Conservation (phyloP, 2,329 filamentous ascomycete genomes). For the Alternaria solani region DNA sequence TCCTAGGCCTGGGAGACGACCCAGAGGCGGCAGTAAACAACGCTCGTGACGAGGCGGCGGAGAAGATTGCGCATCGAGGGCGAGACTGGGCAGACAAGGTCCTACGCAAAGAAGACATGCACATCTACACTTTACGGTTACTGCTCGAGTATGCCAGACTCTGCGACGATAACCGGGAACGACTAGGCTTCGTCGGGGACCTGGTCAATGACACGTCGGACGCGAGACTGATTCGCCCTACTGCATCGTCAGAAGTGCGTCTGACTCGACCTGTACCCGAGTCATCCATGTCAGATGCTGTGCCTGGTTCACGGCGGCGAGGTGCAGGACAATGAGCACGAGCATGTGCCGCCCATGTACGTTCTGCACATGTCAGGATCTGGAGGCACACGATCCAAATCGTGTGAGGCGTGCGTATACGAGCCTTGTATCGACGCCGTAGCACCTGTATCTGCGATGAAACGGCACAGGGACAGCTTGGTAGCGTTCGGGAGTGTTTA, state of each 20-base stretch:
- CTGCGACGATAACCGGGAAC: slow-evolving; percentile 53
- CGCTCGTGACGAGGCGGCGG: background rate
- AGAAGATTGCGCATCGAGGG: slow-evolving; percentile 70
- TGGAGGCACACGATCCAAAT: slow-evolving; percentile 4
- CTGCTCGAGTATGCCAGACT: slow-evolving; percentile 56
- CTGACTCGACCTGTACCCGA: slow-evolving; percentile 10
- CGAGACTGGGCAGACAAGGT: slow-evolving; percentile 74
- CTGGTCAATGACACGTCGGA: background rate
- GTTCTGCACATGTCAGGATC: slow-evolving; percentile 17
- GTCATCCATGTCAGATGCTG: slow-evolving; percentile 1
- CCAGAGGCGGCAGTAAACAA: slow-evolving; percentile 1
- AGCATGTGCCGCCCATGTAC: slow-evolving; percentile 2
- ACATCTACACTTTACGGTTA: slow-evolving; percentile 72
- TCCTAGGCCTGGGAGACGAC: slow-evolving; percentile 60
- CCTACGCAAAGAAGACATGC: slow-evolving; percentile 75
- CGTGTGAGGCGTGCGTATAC: slow-evolving; percentile 8
- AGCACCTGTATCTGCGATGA: slow-evolving; percentile 13
- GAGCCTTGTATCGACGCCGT: slow-evolving; percentile 13
- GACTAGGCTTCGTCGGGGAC: slow-evolving; percentile 50
- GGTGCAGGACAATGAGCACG: slow-evolving; percentile 9
- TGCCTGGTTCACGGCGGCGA: slow-evolving; percentile 11
- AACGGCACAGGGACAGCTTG: background rate
- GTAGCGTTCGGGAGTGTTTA: background rate
- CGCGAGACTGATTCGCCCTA: slow-evolving; percentile 3
- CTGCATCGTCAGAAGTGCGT: background rate